Evolutionary conservation across 1,284 basidiomycete genomes (phyloP).

Genomic region (Cryptococcus maquisensis): DNA sequence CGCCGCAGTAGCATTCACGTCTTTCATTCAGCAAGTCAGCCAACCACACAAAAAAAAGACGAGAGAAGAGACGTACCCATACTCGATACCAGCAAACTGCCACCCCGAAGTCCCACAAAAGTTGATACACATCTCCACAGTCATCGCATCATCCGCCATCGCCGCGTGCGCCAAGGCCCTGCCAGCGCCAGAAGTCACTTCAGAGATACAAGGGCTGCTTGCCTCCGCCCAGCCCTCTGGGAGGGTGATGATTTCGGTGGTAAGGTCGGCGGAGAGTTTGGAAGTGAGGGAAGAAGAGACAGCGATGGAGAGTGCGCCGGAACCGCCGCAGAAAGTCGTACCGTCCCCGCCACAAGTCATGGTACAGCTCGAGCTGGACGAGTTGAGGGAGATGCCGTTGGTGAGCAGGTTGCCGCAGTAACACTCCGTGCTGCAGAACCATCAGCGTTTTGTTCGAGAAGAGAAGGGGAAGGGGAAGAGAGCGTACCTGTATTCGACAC

Average conservation of each 20-base stretch:
- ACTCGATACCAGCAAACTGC: slow-evolving; percentile 20
- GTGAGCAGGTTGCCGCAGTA: slow-evolving; percentile 25
- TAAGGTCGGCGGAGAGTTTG: slow-evolving; percentile 7
- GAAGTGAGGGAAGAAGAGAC: slow-evolving; percentile 11
- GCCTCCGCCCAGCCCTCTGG: slow-evolving; percentile 20
- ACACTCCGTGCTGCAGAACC: slow-evolving; percentile 13
- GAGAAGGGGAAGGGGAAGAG: not conserved
- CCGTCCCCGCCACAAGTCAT: slow-evolving; percentile 29
- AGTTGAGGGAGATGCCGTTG: slow-evolving; percentile 20
- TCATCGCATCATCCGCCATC: slow-evolving; percentile 19
- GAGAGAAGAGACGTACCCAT: slow-evolving; percentile 10
- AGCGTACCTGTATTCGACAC: slow-evolving; percentile 8
- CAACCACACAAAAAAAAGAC: slow-evolving; percentile 4
- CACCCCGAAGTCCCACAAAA: slow-evolving; percentile 22
- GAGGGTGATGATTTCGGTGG: slow-evolving; percentile 11
- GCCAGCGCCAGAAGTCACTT: slow-evolving; percentile 19
- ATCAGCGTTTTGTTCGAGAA: not conserved
- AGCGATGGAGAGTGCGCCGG: slow-evolving; percentile 18
- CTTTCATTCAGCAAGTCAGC: slow-evolving; percentile 7
- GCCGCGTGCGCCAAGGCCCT: slow-evolving; percentile 22
- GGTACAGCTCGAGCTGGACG: slow-evolving; percentile 15
- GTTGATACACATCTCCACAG: slow-evolving; percentile 23
- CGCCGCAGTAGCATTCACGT: slow-evolving; percentile 21
- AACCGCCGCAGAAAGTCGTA: slow-evolving; percentile 29
- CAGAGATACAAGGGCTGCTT: slow-evolving; percentile 17